Conservation (phyloP, 345 rosid species). For the Hibiscus trionum region DNA sequence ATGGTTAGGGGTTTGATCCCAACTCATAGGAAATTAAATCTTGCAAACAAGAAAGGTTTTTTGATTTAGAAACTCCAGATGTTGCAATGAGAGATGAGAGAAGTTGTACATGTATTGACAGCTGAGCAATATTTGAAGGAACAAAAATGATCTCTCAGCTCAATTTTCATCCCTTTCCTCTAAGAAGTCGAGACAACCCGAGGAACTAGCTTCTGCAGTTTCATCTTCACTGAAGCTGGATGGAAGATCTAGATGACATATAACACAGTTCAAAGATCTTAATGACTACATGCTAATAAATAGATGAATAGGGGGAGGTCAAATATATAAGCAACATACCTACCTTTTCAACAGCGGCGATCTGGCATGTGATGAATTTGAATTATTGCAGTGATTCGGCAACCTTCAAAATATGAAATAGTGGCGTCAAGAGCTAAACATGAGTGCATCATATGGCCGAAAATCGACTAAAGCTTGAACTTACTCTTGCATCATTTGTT, state of each 20-base stretch:
- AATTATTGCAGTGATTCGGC: too few relatives aligned
- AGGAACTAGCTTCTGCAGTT: constrained; percentile 52
- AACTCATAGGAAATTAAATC: too few relatives aligned
- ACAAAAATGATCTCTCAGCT: background rate
- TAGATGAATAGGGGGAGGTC: background rate
- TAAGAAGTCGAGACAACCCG: constrained; percentile 10
- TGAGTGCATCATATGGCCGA: background rate
- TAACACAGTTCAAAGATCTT: constrained; percentile 1
- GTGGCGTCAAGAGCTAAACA: background rate
- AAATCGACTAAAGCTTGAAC: constrained; percentile 17
- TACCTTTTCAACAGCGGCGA: too few relatives aligned
- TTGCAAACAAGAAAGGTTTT: too few relatives aligned
- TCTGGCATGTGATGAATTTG: too few relatives aligned
- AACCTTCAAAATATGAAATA: too few relatives aligned
- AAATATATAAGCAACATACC: too few relatives aligned
- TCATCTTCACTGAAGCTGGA: constrained; percentile 67
- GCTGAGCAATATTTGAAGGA: constrained; percentile 6
- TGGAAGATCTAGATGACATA: constrained; percentile 26
- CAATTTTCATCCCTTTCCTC: background rate
- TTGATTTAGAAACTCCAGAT: background rate
- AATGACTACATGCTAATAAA: background rate
- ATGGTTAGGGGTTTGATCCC: too few relatives aligned
- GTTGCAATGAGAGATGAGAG: background rate
- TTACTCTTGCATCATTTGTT: constrained; percentile 36
- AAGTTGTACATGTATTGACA: constrained; percentile 20